These are phyloP conservation scores for Alternaria brassicicola DNA, from an alignment of 2,329 filamentous ascomycete species.

Conservation along the genomic window DNA sequence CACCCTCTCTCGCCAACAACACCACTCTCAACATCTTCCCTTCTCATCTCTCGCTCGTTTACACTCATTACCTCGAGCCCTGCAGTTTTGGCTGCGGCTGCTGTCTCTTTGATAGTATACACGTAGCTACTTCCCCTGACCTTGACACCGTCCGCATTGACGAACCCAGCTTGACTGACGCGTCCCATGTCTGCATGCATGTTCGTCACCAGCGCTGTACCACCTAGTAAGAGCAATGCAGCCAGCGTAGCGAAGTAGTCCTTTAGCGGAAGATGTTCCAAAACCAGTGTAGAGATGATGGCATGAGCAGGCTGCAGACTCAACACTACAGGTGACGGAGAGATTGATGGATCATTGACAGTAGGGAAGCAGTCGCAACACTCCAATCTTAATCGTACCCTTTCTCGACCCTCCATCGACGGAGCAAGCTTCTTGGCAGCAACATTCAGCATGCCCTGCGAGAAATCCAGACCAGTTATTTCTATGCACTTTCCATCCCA, in stretches of 20 bases:
- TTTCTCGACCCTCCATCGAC: neutral
- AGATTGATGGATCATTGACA: conserved; percentile 5
- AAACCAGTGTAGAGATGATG: conserved; percentile 66
- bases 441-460: conserved; percentile 62
- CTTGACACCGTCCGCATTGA: conserved; percentile 60
- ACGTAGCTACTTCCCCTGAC: conserved; percentile 65
- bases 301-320: conserved; percentile 47
- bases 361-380: conserved; percentile 43
- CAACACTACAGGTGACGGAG: conserved; percentile 30
- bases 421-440: conserved; percentile 51
- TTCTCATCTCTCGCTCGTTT: conserved; percentile 40
- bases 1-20: conserved; percentile 42
- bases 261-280: conserved; percentile 65
- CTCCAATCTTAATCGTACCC: conserved; percentile 20
- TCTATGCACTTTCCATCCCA: conserved; percentile 34
- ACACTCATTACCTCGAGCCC: conserved; percentile 41
- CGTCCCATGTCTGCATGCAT: conserved; percentile 71
- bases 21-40: conserved; percentile 37
- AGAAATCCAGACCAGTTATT: conserved; percentile 63
- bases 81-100: conserved; percentile 53
- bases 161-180: conserved; percentile 66
- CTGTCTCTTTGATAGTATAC: conserved; percentile 59
- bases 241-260: conserved; percentile 58
- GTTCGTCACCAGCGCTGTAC: conserved; percentile 66
- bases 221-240: conserved; percentile 53